Conservation (phyloP, 1,284 basidiomycete species). For the Tilletiopsis washingtonensis region DNA sequence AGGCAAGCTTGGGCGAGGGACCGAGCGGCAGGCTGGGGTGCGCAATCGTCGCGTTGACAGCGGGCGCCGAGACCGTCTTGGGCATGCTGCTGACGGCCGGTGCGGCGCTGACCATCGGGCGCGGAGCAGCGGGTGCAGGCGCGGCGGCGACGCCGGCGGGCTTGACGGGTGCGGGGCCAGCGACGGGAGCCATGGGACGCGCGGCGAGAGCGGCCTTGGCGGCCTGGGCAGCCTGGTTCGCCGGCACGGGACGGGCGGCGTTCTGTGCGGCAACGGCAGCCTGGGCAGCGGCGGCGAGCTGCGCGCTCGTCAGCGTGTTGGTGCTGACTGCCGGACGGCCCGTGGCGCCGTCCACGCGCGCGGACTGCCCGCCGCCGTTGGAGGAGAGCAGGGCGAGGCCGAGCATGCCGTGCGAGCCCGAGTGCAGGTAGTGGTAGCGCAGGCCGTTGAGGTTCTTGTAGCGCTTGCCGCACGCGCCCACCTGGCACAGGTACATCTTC, state of each 20-base stretch:
- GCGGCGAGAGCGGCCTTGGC: too few relatives aligned
- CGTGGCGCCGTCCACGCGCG: conserved; percentile 38
- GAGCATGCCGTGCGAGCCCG: conserved; percentile 67
- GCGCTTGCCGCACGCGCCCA: conserved; percentile 64
- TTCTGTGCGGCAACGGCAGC: conserved; percentile 28
- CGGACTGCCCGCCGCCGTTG: conserved; percentile 38
- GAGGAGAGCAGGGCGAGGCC: conserved; percentile 41
- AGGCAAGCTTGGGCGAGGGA: too few relatives aligned
- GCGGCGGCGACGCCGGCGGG: too few relatives aligned
- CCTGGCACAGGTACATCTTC: conserved; percentile 41
- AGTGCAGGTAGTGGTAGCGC: conserved; percentile 92
- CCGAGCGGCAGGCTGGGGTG: too few relatives aligned
- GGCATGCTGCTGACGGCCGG: too few relatives aligned
- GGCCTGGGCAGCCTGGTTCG: conserved; percentile 30
- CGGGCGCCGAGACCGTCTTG: too few relatives aligned
- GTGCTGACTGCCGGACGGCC: conserved; percentile 42
- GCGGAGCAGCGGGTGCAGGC: too few relatives aligned
- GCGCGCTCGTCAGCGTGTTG: conserved; percentile 36
- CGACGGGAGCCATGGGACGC: too few relatives aligned
- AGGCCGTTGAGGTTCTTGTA: conserved; percentile 68
- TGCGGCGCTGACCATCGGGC: too few relatives aligned
- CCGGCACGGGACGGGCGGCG: conserved; percentile 24
- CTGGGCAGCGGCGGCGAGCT: conserved; percentile 40
- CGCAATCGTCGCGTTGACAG: too few relatives aligned
- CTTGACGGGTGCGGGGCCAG: too few relatives aligned